A percentile compares a stretch with the other conserved stretches of the same genome.
Conservation (phyloP, 1,284 basidiomycete genomes). For the Violaceomyces palustris region DNA sequence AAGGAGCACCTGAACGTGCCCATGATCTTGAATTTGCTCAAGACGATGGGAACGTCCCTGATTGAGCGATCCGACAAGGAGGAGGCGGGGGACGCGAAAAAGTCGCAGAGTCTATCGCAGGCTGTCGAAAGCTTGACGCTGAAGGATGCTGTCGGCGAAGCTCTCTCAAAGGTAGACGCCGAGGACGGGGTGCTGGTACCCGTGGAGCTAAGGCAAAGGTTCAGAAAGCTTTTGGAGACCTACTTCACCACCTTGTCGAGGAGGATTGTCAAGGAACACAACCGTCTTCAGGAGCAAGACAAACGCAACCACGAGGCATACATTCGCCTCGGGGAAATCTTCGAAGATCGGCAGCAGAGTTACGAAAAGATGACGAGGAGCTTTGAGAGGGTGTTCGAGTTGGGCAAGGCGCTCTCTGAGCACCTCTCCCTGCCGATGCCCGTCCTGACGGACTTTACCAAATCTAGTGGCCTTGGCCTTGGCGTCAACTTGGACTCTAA, state of each 20-base stretch:
- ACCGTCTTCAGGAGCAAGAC: conserved; percentile 94
- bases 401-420: conserved; percentile 65
- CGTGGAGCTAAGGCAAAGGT: conserved; percentile 75
- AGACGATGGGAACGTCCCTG: conserved; percentile 73
- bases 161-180: no score
- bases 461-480: conserved; percentile 55
- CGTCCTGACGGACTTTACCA: conserved; percentile 67
- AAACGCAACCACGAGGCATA: conserved; percentile 95
- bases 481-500: conserved; percentile 56
- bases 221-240: conserved; percentile 84
- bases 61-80: conserved; percentile 56
- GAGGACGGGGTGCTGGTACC: no score
- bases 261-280: conserved; percentile 63
- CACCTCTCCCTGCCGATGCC: conserved; percentile 76
- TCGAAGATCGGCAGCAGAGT: conserved; percentile 95
- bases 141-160: conserved; percentile 11
- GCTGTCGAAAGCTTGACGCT: conserved; percentile 5
- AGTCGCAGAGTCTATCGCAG: not conserved
- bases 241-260: conserved; percentile 89
- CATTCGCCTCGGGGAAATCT: conserved; percentile 96
- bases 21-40: conserved; percentile 75
- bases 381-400: conserved; percentile 71
- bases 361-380: conserved; percentile 97
- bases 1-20: conserved; percentile 78
- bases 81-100: not conserved